Base-by-base conservation (phyloP, 2,329 filamentous ascomycete species). In the Trichoderma hamatum region DNA sequence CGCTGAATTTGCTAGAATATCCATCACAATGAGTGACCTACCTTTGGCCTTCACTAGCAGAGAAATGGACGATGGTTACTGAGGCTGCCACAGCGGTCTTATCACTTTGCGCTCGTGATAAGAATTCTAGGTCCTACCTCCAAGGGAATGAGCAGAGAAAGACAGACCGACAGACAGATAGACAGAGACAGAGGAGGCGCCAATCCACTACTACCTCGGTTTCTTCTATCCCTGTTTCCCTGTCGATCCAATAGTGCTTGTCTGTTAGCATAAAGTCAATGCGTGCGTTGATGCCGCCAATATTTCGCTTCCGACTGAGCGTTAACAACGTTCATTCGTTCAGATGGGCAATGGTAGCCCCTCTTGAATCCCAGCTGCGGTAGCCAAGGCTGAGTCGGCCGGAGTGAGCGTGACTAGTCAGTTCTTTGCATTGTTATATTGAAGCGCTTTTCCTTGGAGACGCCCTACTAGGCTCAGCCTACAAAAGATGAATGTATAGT, bases 261-360 rank as follows among this genome's bases (percentile, higher is more conserved):
- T 34, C 36, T 34, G 11, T 16, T 39, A 10, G 19, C 14, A 34
- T 64, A 16, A 16, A 26, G 28, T 26, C 46, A n/a, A 64, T 64
- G 61, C 49, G 28, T n/a, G 61, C n/a, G 55, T 64, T 34, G 61
- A 16, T n/a, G 16, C 61, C 28, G 32, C 14, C 19, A 32, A 64
- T n/a, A 54, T 49, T 58, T 49, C 54, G 30, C 39, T 16, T 59
- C 24, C 39, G 46, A 39, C 54, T 59, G 54, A 51, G 39, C 34
- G 54, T 19, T 24, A 28, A 30, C 30, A 36, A 34, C n/a, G 46
- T 14, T 30, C 28, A 36, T 36, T 28, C 28, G 49, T 54, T 30
- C 5, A 34, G 54, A 28, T 24, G 11, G 30, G 5, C 30, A n/a
- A 49, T 13, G 11, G 10, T 6, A 49, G 39, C 7, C 54, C 62